phyloP scores from a whole-genome alignment of 2,329 filamentous ascomycete species.

The Periconia sp. region DNA sequence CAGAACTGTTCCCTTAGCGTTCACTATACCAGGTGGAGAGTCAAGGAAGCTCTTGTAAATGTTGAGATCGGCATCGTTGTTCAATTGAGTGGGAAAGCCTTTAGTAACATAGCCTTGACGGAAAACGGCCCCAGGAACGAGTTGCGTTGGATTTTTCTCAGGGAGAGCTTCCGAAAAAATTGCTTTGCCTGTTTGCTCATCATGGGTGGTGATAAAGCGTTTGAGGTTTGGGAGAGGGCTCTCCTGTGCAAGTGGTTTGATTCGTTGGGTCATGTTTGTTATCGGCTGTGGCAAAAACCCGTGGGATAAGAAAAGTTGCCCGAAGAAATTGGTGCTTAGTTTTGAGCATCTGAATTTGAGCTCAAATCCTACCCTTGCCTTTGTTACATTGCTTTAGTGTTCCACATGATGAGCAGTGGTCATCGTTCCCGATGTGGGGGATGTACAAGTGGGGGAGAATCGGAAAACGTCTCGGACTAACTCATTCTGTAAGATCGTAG shows the following conservation, averaged over 20 bases:
- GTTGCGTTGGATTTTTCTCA: constrained; percentile 26
- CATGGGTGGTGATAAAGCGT: constrained; percentile 46
- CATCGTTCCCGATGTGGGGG: too few relatives aligned
- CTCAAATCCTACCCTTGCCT: too few relatives aligned
- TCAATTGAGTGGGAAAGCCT: constrained; percentile 53
- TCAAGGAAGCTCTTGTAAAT: constrained; percentile 53
- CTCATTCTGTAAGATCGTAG: too few relatives aligned
- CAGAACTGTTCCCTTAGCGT: constrained; percentile 54
- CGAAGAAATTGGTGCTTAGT: not conserved
- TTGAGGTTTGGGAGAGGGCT: constrained; percentile 32
- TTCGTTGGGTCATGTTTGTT: constrained; percentile 11
- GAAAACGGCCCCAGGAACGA: constrained; percentile 44
- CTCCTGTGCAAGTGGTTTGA: constrained; percentile 19
- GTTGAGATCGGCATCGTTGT: constrained; percentile 52
- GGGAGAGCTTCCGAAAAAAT: constrained; percentile 37
- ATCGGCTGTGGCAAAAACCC: not conserved
- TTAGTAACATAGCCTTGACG: constrained; percentile 57
- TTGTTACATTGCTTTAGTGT: too few relatives aligned
- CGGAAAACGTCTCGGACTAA: too few relatives aligned
- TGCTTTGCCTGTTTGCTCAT: constrained; percentile 37
- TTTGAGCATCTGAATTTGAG: not conserved
- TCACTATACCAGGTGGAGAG: constrained; percentile 55
- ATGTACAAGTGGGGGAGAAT: too few relatives aligned
- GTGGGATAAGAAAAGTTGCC: not conserved
- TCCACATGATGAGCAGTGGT: too few relatives aligned